These are phyloP conservation scores for Ballota nigra DNA, from an alignment of 257 asterid genomes.

Conservation along the genomic window DNA sequence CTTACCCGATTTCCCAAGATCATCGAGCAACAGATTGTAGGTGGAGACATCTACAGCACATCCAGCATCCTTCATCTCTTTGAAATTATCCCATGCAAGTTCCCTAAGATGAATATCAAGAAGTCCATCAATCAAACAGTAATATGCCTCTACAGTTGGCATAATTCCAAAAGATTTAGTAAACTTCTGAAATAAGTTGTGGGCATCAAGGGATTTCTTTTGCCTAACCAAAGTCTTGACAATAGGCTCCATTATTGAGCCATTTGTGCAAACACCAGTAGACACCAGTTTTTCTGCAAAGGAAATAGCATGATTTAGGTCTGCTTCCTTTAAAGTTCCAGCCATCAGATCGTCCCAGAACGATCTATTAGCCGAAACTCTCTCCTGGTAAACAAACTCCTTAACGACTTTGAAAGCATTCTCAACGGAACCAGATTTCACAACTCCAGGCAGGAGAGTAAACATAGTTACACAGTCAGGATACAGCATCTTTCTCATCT, in stretches of 20 bases:
- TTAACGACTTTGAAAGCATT: constrained; percentile 61
- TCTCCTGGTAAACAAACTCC: constrained; percentile 38
- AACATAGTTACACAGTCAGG: constrained; percentile 72
- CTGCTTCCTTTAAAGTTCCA: constrained; percentile 67
- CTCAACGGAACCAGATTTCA: constrained; percentile 65
- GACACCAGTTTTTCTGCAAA: constrained; percentile 60
- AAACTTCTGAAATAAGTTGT: constrained; percentile 50
- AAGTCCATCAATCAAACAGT: constrained; percentile 69
- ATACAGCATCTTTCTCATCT: constrained; percentile 69
- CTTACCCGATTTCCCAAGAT: constrained; percentile 81
- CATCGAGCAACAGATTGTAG: constrained; percentile 78
- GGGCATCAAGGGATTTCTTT: constrained; percentile 73
- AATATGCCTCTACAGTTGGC: constrained; percentile 54
- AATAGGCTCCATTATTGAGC: constrained; percentile 61
- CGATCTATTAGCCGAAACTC: constrained; percentile 29
- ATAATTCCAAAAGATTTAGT: constrained; percentile 43
- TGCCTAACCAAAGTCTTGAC: constrained; percentile 59
- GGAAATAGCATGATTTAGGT: constrained; percentile 43
- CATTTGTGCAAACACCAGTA: constrained; percentile 63
- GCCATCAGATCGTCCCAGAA: constrained; percentile 77
- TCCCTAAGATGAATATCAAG: constrained; percentile 59
- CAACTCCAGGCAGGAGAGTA: constrained; percentile 71
- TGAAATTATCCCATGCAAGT: constrained; percentile 63
- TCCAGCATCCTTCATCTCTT: constrained; percentile 70
- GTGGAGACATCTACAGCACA: constrained; percentile 60